Conservation (phyloP, 177 flowering plant species). For the Tripterygium wilfordii region DNA sequence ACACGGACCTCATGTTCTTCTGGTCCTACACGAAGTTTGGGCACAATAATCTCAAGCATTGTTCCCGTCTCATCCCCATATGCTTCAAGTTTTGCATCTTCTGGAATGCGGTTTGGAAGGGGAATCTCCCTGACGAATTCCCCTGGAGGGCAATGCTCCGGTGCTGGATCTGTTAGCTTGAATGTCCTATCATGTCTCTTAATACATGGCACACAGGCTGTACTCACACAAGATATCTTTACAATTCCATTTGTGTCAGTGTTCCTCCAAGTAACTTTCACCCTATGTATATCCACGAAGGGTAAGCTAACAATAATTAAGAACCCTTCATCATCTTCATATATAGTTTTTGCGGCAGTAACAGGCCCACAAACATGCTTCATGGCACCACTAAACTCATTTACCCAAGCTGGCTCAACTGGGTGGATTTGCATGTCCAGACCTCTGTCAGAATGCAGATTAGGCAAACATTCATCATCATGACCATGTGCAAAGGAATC, state of each 20-base stretch:
- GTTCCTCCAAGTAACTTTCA: conserved; percentile 26
- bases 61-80: conserved; percentile 23
- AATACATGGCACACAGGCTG: conserved; percentile 19
- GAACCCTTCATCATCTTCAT: conserved; percentile 22
- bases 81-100: conserved; percentile 26
- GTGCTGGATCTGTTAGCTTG: conserved; percentile 24
- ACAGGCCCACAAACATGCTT: conserved; percentile 32
- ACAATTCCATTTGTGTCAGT: conserved; percentile 21
- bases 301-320: conserved; percentile 39
- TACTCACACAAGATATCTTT: conserved; percentile 22
- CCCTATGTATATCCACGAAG: conserved; percentile 27
- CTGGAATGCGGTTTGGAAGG: conserved; percentile 22
- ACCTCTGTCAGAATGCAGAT: conserved; percentile 14
- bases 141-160: conserved; percentile 32
- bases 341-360: conserved; percentile 27
- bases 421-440: conserved; percentile 24
- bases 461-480: conserved; percentile 24
- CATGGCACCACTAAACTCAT: conserved; percentile 42
- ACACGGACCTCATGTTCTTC: conserved; percentile 31
- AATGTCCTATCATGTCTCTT: conserved; percentile 25
- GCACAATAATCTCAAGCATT: conserved; percentile 22
- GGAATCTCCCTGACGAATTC: conserved; percentile 25
- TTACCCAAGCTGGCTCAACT: conserved; percentile 31
- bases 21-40: conserved; percentile 23
- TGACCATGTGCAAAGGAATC: conserved; percentile 22